Evolutionary conservation across 345 rosid genomes (phyloP), one percentile per base, ranked within the genome.

Genomic region (Stellera chamaejasme): DNA sequence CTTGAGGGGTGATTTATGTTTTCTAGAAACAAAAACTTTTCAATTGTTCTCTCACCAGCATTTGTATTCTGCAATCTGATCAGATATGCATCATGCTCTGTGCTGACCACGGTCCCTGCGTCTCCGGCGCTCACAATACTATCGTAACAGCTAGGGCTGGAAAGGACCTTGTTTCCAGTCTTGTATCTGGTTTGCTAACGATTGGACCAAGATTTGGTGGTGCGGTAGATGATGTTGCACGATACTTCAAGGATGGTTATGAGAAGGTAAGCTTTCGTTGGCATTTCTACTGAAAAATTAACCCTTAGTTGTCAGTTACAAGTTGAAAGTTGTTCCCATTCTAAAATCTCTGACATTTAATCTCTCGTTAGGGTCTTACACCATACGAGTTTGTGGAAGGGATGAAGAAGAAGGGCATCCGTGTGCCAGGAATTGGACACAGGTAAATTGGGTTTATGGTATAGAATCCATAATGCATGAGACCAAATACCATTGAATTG

Each of bases 201-300:
- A 89, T 93, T 60, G 99, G 99, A 61, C 99, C 97, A 4, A 82
- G 97, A 74, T 93, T 93, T 66, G 99, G 97, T 70, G 97, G 97
- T 67, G 99, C 99, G 54, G 81, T 93, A 72, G 96, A 93, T 64
- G 99, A 93, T 59, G 97, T 94, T 57, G 96, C 99, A 58, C 83
- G 96, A 64, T 92, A 84, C 78, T 92, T 92, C 62, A 89, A 92
- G 77, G 99, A 92, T 77, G 99, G 94, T 65, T 88, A 81, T 55
- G 94, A 89, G 66, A 81, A 75, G 77, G 97, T 86, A 79, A 72
- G 73, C 52, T 56, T 45, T 42, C 44, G 48, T 23, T 25, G 48
- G 50, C 43, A 19, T 41, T 10, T 10, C 10, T 54, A 56, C 25
- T 13, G 48, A 13, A 45, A 54, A 50, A 55, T 13, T 43, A 19